Conservation (phyloP, 192 early-diverging fungal species). For the Coemansia asiatica region DNA sequence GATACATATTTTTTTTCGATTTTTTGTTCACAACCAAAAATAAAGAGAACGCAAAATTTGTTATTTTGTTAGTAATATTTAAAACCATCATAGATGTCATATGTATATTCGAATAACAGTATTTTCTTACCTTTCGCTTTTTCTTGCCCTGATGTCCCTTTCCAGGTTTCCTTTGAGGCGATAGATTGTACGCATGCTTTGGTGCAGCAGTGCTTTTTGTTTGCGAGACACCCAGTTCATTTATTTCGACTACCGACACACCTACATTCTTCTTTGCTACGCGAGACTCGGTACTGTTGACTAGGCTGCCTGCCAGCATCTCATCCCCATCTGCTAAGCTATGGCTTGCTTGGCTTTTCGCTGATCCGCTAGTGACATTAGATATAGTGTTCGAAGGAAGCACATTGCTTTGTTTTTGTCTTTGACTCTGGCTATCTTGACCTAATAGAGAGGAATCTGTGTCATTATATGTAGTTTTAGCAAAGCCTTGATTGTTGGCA, state of each 20-base stretch:
- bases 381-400: neutral
- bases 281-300: neutral
- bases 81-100: too few species aligned
- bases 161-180: conserved; percentile 10
- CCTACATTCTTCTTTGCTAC: neutral
- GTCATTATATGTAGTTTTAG: neutral
- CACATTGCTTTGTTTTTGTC: neutral
- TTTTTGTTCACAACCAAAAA: neutral
- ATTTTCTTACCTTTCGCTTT: conserved; percentile 31
- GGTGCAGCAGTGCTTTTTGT: neutral
- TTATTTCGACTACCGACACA: neutral
- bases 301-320: neutral
- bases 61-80: neutral
- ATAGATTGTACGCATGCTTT: conserved; percentile 5
- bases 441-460: neutral
- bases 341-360: neutral
- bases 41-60: neutral
- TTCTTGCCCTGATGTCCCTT: conserved; percentile 35
- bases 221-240: neutral
- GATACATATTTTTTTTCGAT: neutral
- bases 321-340: neutral
- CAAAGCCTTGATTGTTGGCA: neutral
- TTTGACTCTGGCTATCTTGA: neutral
- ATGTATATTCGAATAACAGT: too few species aligned
- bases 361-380: neutral